phyloP scores from a whole-genome alignment of 2,329 filamentous ascomycete genomes.

The Paecilomyces dactylethromorphus region DNA sequence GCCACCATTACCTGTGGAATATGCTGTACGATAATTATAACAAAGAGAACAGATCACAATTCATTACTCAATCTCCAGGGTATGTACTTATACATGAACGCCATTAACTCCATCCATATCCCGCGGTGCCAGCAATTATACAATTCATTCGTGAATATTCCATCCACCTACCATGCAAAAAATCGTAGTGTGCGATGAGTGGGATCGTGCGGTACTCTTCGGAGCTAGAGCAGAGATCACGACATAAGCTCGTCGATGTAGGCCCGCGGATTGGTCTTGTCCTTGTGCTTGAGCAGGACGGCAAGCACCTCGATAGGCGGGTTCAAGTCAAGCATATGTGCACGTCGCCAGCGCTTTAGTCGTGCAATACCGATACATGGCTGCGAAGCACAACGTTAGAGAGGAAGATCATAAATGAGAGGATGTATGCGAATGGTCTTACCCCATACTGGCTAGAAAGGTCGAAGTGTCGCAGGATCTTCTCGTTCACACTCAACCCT shows the following conservation, averaged over 20 bases:
- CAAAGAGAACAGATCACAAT: not conserved
- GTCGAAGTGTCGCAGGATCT: constrained; percentile 86
- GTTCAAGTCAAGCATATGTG: constrained; percentile 71
- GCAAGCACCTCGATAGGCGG: constrained; percentile 88
- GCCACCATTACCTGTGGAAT: not conserved
- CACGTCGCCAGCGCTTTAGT: constrained; percentile 79
- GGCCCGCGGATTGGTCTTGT: constrained; percentile 51
- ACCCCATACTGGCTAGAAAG: constrained; percentile 87
- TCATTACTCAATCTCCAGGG: not conserved
- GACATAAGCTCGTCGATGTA: constrained; percentile 48
- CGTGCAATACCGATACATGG: constrained; percentile 82
- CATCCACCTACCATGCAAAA: not conserved
- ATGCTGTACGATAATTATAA: not conserved
- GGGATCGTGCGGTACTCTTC: not conserved
- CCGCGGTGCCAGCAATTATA: not conserved
- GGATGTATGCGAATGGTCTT: constrained; percentile 37
- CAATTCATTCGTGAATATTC: not conserved
- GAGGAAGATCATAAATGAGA: not conserved
- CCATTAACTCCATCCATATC: not conserved
- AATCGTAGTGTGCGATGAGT: not conserved
- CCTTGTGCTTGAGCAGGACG: constrained; percentile 61
- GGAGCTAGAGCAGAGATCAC: constrained; percentile 9
- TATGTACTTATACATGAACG: not conserved
- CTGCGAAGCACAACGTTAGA: constrained; percentile 39
- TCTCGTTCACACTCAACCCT: constrained; percentile 66